Conservation (phyloP, 345 rosid genomes). For the Mangifera indica region DNA sequence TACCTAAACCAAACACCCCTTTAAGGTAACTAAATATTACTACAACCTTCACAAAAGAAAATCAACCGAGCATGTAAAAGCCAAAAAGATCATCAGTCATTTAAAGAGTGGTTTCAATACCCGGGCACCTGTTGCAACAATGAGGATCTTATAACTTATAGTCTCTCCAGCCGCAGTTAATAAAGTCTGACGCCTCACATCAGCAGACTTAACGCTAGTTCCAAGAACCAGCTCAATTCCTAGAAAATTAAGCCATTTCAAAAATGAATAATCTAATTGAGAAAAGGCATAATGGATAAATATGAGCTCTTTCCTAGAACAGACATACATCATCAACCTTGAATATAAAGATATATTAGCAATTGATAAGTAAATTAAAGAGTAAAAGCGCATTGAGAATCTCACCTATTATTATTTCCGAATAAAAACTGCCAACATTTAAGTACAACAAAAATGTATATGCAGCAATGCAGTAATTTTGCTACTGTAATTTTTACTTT, state of each 20-base stretch:
- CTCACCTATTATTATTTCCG: neutral
- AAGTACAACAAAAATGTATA: neutral
- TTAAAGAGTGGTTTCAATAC: constrained; percentile 55
- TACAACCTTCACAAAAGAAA: neutral
- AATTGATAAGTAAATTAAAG: neutral
- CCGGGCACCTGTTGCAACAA: constrained; percentile 99
- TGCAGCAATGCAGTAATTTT: neutral
- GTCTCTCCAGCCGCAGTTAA: constrained; percentile 92
- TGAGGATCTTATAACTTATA: constrained; percentile 80
- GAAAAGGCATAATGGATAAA: constrained; percentile 8
- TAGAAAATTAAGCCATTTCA: constrained; percentile 26
- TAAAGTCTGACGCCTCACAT: constrained; percentile 81
- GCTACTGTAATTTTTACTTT: neutral
- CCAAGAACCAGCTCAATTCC: constrained; percentile 96
- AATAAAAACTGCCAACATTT: neutral
- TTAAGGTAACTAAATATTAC: too few relatives aligned
- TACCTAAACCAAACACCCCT: too few relatives aligned
- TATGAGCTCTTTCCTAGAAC: neutral
- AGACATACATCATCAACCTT: neutral
- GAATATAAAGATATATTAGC: neutral
- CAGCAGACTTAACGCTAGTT: constrained; percentile 86
- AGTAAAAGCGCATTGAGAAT: neutral
- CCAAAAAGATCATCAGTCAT: constrained; percentile 11
- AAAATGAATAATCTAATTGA: neutral
- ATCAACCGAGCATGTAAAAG: neutral